Base-by-base conservation (phyloP, 805 yeast species). In the Saturnispora dispora region DNA sequence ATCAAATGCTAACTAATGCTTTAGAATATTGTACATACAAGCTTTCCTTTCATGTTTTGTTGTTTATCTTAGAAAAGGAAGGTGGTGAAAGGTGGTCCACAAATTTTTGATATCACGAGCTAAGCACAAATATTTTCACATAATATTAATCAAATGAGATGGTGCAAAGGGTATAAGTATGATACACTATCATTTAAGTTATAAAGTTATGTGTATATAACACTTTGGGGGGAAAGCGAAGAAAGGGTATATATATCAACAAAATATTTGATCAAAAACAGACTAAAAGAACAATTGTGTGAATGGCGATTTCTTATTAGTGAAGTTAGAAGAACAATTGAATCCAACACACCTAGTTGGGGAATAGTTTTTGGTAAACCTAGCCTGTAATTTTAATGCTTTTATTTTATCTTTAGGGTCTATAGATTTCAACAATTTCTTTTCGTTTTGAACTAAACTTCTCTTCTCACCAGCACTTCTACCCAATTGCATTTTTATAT, bases 271-370 rank as follows among this genome's bases (percentile, higher is more conserved):
- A 7, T 25, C 28, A 25, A 25, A 25, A 25, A 25, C 28, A 25
- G 28, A n/a, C 36, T 35, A 48, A 10, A 35, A 37, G 35, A 46
- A 83, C 33, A 82, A 63, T 60, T 83, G 88, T 30, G 73, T 71
- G 63, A 84, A 81, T 22, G 72, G 73, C 5, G 41, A 37, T 49
- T 71, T 75, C 39, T 73, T 73, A 0, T 72, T 70, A 13, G 75
- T 71, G 37, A 82, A 66, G 27, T 61, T 56, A 25, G 64, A 64
- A 2, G 61, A 68, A 59, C 91, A 84, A 3, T 63, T 75, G 1
- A 59, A 52, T 2, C 77, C 85, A 33, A 82, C 79, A 61, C 91
- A 84, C 45, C 65, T 66, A 39, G 69, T 63, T 0, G 89, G 89
- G 0, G 86, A 81, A 55, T 70, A 76, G 44, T 69, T 48, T 13